Evolutionary conservation across 2,329 filamentous ascomycete genomes (phyloP).

Genomic region (Colletotrichum sojae): DNA sequence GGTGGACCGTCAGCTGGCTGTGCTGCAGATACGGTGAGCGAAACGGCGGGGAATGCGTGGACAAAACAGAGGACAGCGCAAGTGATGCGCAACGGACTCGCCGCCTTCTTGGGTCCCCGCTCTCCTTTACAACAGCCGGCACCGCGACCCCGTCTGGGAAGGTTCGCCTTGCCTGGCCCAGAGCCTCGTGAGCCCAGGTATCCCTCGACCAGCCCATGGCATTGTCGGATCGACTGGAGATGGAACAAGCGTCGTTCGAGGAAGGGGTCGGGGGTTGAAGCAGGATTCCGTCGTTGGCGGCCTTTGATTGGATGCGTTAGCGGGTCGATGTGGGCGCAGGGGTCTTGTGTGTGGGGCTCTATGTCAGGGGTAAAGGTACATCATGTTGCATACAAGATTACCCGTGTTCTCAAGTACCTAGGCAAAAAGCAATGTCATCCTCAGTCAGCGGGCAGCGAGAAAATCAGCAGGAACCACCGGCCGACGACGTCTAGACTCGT

Average conservation of each 20-base stretch:
- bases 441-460: too few relatives aligned
- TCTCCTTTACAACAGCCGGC: background rate
- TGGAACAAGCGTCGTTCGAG: slow-evolving; percentile 54
- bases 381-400: background rate
- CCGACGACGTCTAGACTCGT: too few relatives aligned
- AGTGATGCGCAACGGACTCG: background rate
- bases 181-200: slow-evolving; percentile 12
- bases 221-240: slow-evolving; percentile 57
- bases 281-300: slow-evolving; percentile 6
- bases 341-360: slow-evolving; percentile 6
- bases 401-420: too few relatives aligned
- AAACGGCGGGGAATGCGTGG: too few relatives aligned
- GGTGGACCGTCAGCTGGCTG: background rate
- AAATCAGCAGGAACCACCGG: too few relatives aligned
- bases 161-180: slow-evolving; percentile 26
- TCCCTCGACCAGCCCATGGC: slow-evolving; percentile 40
- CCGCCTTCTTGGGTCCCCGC: background rate
- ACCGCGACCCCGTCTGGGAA: background rate
- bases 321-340: background rate
- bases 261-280: slow-evolving; percentile 43
- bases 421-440: too few relatives aligned
- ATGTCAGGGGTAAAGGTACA: slow-evolving; percentile 15
- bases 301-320: slow-evolving; percentile 22
- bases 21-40: background rate
- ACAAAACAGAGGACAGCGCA: too few relatives aligned